Conservation (phyloP, 2,329 filamentous ascomycete species). For the Xylariaceae sp. region DNA sequence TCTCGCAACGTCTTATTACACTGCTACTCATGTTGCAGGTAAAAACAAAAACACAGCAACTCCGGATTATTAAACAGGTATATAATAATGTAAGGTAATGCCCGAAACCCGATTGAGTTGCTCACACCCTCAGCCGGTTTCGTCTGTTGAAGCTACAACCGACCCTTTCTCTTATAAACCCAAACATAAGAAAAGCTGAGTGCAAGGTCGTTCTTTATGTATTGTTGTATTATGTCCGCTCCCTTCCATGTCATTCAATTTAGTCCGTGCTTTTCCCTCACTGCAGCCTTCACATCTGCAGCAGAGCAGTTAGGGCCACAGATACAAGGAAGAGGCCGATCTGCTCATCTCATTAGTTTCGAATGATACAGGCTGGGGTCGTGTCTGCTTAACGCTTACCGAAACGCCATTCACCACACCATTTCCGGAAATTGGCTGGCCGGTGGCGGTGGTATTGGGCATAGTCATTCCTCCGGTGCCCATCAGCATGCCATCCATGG, state of each 20-base stretch:
- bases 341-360: conserved; percentile 29
- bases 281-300: conserved; percentile 30
- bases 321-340: conserved; percentile 35
- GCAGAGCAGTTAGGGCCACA: conserved; percentile 29
- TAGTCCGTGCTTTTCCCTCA: background rate
- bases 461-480: conserved; percentile 26
- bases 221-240: background rate
- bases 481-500: background rate
- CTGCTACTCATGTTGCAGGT: conserved; percentile 4
- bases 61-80: background rate
- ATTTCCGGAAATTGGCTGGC: conserved; percentile 30
- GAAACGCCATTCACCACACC: conserved; percentile 32
- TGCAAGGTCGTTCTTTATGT: background rate
- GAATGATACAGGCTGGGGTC: background rate
- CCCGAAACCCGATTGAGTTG: background rate
- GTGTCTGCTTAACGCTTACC: conserved; percentile 28
- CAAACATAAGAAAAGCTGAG: background rate
- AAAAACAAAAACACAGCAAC: background rate
- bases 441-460: conserved; percentile 28
- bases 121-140: background rate
- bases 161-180: background rate
- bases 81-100: background rate
- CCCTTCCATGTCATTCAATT: background rate
- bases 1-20: no score
- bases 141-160: background rate